Evolutionary conservation across 2,329 filamentous ascomycete species (phyloP).

Genomic region (Trichophyton verrucosum): DNA sequence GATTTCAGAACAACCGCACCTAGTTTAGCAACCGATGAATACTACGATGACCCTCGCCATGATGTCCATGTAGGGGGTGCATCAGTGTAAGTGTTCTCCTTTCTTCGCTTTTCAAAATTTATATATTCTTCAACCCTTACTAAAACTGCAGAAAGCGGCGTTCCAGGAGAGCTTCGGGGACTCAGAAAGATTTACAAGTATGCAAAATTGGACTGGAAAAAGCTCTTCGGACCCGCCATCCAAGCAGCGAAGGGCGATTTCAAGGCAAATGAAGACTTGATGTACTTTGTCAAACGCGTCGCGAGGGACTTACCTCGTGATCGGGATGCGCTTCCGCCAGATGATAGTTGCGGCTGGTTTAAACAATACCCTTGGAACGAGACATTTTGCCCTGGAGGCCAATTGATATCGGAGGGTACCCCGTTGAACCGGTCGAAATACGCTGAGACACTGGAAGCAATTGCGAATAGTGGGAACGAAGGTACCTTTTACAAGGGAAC

Average conservation of each 20-base stretch:
- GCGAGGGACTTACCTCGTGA: constrained; percentile 39
- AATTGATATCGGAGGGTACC: constrained; percentile 57
- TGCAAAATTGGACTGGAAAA: constrained; percentile 49
- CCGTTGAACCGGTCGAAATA: constrained; percentile 69
- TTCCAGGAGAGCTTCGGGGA: constrained; percentile 54
- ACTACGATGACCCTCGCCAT: background rate
- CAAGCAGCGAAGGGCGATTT: constrained; percentile 43
- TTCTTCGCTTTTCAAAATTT: constrained; percentile 48
- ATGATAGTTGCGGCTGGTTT: background rate
- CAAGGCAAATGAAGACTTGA: constrained; percentile 55
- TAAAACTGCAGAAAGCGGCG: constrained; percentile 32
- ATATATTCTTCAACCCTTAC: background rate
- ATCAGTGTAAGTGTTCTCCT: background rate
- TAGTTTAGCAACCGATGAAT: background rate
- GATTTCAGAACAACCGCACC: constrained; percentile 86
- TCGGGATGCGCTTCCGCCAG: too few species aligned
- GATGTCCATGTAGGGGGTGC: background rate
- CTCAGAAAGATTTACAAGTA: constrained; percentile 59
- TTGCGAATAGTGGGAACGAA: constrained; percentile 56
- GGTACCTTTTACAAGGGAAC: constrained; percentile 60
- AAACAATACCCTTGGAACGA: constrained; percentile 53
- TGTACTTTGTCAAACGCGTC: constrained; percentile 55
- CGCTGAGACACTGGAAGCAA: constrained; percentile 62
- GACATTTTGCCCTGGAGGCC: constrained; percentile 79
- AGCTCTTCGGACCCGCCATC: constrained; percentile 61